Percentiles rank a stretch among this genome's conserved stretches.
Evolutionary conservation across 1,139 yeast genomes (phyloP).

Genomic region (Candida smagusa): DNA sequence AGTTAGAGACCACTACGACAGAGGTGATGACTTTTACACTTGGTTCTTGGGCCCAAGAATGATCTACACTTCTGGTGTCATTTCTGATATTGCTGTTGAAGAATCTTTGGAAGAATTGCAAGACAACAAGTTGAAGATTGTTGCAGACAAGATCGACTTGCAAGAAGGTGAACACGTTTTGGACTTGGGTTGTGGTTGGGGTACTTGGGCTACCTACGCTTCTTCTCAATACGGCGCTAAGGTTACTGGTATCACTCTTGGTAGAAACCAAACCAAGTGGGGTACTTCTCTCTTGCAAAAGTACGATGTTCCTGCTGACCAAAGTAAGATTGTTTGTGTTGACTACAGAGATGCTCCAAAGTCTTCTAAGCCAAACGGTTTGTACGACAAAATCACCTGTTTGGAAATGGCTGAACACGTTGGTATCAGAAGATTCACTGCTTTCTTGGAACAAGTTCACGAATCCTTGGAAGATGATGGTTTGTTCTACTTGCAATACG

Average conservation of each 20-base stretch:
- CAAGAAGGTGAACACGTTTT: constrained; percentile 69
- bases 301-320: constrained; percentile 67
- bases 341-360: constrained; percentile 91
- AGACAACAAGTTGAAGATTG: constrained; percentile 84
- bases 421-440: constrained; percentile 79
- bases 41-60: constrained; percentile 95
- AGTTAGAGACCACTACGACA: constrained; percentile 92
- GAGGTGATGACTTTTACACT: constrained; percentile 93
- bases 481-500: constrained; percentile 79
- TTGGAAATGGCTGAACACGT: constrained; percentile 97
- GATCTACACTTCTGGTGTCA: constrained; percentile 88
- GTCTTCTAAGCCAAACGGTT: constrained; percentile 53
- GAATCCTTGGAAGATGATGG: constrained; percentile 93
- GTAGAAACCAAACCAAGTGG: constrained; percentile 89
- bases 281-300: constrained; percentile 69
- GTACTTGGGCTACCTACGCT: constrained; percentile 83
- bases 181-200: constrained; percentile 97
- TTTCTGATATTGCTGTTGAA: constrained; percentile 65
- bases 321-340: constrained; percentile 74
- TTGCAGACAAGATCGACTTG: constrained; percentile 82
- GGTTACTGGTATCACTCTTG: constrained; percentile 87
- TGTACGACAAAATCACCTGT: constrained; percentile 85
- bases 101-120: constrained; percentile 85
- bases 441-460: constrained; percentile 76
- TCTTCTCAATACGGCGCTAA: constrained; percentile 80